Evolutionary conservation across 2,329 filamentous ascomycete genomes (phyloP), one percentile per base, ranked within the genome.

Genomic region (Penicillium sumatraense): DNA sequence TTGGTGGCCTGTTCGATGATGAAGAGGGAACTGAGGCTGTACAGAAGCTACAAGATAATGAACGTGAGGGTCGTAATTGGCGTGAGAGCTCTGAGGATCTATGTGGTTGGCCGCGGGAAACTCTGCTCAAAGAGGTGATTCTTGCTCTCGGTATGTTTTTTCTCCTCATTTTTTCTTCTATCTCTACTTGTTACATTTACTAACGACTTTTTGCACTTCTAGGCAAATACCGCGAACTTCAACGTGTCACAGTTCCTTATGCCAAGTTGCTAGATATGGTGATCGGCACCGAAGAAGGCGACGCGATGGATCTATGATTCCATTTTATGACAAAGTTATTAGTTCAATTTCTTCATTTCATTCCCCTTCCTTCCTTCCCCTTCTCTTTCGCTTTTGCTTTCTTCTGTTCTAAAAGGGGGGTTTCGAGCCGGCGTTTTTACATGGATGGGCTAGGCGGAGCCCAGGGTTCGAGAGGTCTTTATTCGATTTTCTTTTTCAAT

Each of bases 141-240:
- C 82, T 97, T 76, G 92, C 96, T 72, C 83, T 99, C 40, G 95
- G 95, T 95, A 85, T 76, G 86, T 60, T 36, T 47, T 50, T 14
- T 23, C 21, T 16, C 21, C 14, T 44, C n/a, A 2, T n/a, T 36
- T 5, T 31, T 14, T 16, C 5, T n/a, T 26, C 36, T 59, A 16
- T 21, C n/a, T 31, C 41, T 53, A 66, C 49, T 66, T 57, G 40
- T 31, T 51, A 53, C 21, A 27, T 21, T 47, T 49, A 52, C 46
- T 51, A 20, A 56, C 46, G 3, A 21, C 14, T 20, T n/a, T 49
- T 10, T 31, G 29, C n/a, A 14, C n/a, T 18, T 66, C 75, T 64
- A 96, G 92, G 91, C 56, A 98, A 98, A 86, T 93, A 95, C 75
- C 88, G 95, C 53, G 96, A 98, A 70, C 81, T 99, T 26, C 95